phyloP scores from a whole-genome alignment of 345 rosid species.

The Abelmoschus esculentus region DNA sequence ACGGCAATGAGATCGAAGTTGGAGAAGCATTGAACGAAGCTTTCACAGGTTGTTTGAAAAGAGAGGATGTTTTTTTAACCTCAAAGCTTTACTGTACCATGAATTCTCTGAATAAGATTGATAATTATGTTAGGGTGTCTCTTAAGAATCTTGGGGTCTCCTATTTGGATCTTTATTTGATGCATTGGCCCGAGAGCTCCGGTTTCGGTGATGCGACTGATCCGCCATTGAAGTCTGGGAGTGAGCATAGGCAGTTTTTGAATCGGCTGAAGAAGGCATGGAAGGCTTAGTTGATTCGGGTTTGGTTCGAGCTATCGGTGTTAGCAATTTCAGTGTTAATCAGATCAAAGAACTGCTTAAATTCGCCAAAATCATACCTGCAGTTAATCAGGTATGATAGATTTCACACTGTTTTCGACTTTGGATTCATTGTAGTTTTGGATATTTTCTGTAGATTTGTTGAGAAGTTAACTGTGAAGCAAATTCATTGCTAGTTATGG shows the following conservation, averaged over 20 bases:
- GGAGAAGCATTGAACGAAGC: conserved; percentile 52
- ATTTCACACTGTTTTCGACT: neutral
- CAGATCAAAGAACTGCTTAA: conserved; percentile 53
- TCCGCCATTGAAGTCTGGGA: conserved; percentile 51
- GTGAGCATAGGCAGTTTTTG: conserved; percentile 46
- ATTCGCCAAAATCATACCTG: conserved; percentile 48
- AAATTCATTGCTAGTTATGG: neutral
- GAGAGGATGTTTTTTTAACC: conserved; percentile 54
- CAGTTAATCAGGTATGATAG: conserved; percentile 50
- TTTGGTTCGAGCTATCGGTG: conserved; percentile 50
- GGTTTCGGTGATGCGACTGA: conserved; percentile 61
- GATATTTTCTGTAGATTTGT: neutral
- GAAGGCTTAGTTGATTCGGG: conserved; percentile 46
- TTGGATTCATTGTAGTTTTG: neutral
- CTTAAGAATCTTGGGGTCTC: conserved; percentile 53
- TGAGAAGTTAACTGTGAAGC: neutral
- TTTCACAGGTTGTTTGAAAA: conserved; percentile 29
- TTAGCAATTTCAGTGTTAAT: conserved; percentile 44
- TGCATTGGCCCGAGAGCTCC: conserved; percentile 60
- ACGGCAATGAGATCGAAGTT: conserved; percentile 55
- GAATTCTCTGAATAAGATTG: conserved; percentile 60
- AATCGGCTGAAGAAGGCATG: conserved; percentile 53
- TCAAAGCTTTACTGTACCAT: conserved; percentile 54
- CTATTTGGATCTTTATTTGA: conserved; percentile 55
- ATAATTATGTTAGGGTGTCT: conserved; percentile 51